A percentile compares a stretch with the other conserved stretches of the same genome.
Evolutionary conservation across 495 filamentous ascomycete species (phyloP).

Genomic region (Penicillium parvum): DNA sequence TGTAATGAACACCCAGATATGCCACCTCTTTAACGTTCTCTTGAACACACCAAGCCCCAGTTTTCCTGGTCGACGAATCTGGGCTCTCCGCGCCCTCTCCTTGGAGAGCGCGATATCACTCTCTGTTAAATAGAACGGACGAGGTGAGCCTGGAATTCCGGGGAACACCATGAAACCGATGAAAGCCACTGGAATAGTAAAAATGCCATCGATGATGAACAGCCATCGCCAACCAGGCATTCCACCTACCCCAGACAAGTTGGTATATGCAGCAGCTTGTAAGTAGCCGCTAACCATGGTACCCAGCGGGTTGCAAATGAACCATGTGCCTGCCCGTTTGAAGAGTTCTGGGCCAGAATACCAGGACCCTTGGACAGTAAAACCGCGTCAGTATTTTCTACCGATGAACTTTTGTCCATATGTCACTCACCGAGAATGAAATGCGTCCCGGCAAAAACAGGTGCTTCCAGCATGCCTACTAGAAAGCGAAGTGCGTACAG

Average conservation of each 20-base stretch:
- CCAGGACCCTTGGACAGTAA: slow-evolving; percentile 27
- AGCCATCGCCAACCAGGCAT: slow-evolving; percentile 49
- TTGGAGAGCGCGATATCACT: slow-evolving; percentile 37
- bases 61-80: slow-evolving; percentile 33
- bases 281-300: slow-evolving; percentile 40
- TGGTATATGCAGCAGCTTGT: slow-evolving; percentile 45
- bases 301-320: slow-evolving; percentile 33
- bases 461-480: slow-evolving; percentile 42
- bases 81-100: slow-evolving; percentile 22
- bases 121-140: slow-evolving; percentile 37
- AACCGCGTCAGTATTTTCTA: slow-evolving; percentile 23
- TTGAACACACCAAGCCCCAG: slow-evolving; percentile 38
- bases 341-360: slow-evolving; percentile 38
- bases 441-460: slow-evolving; percentile 42
- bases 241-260: slow-evolving; percentile 39
- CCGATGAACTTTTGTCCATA: background rate
- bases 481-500: slow-evolving; percentile 52
- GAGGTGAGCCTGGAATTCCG: slow-evolving; percentile 43
- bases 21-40: slow-evolving; percentile 40
- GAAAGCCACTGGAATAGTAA: slow-evolving; percentile 46
- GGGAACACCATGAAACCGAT: slow-evolving; percentile 44
- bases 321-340: slow-evolving; percentile 36
- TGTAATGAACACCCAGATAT: slow-evolving; percentile 45
- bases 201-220: slow-evolving; percentile 47
- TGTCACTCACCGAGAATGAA: slow-evolving; percentile 31